Evolutionary conservation across 2,329 filamentous ascomycete genomes (phyloP).

Genomic region (Monilinia fructicola): DNA sequence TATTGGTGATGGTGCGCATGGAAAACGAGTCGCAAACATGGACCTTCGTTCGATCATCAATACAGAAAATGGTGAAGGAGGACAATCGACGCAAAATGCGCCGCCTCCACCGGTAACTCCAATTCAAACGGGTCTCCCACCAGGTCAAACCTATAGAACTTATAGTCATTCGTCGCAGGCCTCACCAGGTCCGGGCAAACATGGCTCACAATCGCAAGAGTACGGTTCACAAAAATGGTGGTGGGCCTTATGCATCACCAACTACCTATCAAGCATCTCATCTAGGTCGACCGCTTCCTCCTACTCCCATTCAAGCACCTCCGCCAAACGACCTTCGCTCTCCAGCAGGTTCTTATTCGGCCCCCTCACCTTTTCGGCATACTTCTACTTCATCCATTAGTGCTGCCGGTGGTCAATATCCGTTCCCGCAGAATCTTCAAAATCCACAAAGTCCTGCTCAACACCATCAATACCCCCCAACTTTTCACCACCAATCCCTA

Average conservation of each 20-base stretch:
- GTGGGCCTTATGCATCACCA: constrained; percentile 39
- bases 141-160: constrained; percentile 37
- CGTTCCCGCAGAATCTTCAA: constrained; percentile 38
- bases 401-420: constrained; percentile 35
- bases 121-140: constrained; percentile 34
- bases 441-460: constrained; percentile 41
- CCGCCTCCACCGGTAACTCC: constrained; percentile 38
- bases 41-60: constrained; percentile 55
- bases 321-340: constrained; percentile 44
- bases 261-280: constrained; percentile 38
- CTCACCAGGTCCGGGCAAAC: constrained; percentile 38
- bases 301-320: constrained; percentile 47
- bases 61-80: constrained; percentile 40
- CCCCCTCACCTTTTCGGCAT: constrained; percentile 41
- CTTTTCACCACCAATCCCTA: constrained; percentile 28
- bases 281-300: constrained; percentile 40
- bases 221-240: constrained; percentile 35
- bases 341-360: constrained; percentile 43
- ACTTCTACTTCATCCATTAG: constrained; percentile 38
- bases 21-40: constrained; percentile 43
- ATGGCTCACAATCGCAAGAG: constrained; percentile 37
- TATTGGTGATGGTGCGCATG: constrained; percentile 29
- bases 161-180: constrained; percentile 37
- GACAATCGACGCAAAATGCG: constrained; percentile 35
- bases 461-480: constrained; percentile 35